phyloP scores from a whole-genome alignment of 116 monocot species.

The Cymodocea nodosa region DNA sequence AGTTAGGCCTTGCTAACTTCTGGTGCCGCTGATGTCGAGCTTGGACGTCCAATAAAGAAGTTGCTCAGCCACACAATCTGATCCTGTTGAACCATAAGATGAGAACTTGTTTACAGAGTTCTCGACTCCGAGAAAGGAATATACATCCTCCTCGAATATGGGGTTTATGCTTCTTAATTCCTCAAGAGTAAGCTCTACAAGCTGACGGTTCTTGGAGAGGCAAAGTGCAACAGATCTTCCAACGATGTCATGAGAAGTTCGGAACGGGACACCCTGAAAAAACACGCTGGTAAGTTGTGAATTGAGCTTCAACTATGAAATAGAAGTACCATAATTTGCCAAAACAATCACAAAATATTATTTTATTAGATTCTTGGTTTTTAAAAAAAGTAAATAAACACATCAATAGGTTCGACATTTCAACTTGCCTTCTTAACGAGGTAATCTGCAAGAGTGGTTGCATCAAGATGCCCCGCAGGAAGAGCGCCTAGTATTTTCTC shows the following conservation, averaged over 20 bases:
- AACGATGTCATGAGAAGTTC: slow-evolving; percentile 91
- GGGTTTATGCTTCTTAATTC: slow-evolving; percentile 42
- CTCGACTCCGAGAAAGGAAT: slow-evolving; percentile 67
- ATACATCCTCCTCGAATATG: slow-evolving; percentile 73
- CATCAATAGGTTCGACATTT: background rate
- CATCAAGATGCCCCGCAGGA: slow-evolving; percentile 92
- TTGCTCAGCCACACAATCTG: slow-evolving; percentile 64
- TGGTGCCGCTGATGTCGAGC: slow-evolving; percentile 23
- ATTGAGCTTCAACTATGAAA: background rate
- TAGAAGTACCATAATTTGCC: no score
- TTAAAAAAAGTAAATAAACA: no score
- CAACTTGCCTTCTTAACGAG: slow-evolving; percentile 86
- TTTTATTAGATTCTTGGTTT: no score
- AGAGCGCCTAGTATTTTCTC: slow-evolving; percentile 56
- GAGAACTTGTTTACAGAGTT: slow-evolving; percentile 67
- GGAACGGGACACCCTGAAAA: slow-evolving; percentile 72
- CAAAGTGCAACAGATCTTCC: slow-evolving; percentile 85
- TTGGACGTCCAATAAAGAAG: slow-evolving; percentile 58
- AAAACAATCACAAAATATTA: no score
- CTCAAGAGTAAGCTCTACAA: slow-evolving; percentile 49
- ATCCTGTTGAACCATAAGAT: slow-evolving; percentile 91
- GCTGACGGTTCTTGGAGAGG: slow-evolving; percentile 58
- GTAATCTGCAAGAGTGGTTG: slow-evolving; percentile 95
- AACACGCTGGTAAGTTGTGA: background rate
- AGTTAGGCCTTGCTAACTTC: background rate